phyloP scores from a whole-genome alignment of 805 yeast genomes.

The Candida mattraensis region DNA sequence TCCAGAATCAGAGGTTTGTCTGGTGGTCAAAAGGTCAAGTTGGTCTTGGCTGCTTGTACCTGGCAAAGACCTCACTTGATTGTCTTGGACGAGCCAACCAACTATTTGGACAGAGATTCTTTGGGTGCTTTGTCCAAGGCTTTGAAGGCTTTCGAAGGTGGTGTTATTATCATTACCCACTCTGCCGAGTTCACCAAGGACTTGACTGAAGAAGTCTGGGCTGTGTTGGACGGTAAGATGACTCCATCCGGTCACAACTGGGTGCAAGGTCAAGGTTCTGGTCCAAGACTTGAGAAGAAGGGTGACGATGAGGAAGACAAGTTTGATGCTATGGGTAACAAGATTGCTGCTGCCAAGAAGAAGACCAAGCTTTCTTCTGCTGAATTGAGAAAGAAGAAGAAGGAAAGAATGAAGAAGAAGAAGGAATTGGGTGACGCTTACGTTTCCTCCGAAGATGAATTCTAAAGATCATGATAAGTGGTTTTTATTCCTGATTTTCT shows the following conservation, averaged over 20 bases:
- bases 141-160: slow-evolving; percentile 98
- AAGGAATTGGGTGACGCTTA: slow-evolving; percentile 99
- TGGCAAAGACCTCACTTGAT: slow-evolving; percentile 99
- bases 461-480: slow-evolving; percentile 50
- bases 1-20: slow-evolving; percentile 99
- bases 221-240: slow-evolving; percentile 97
- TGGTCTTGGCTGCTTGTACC: slow-evolving; percentile 99
- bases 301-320: slow-evolving; percentile 90
- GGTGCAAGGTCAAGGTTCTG: slow-evolving; percentile 99
- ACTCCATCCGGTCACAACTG: slow-evolving; percentile 99
- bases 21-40: slow-evolving; percentile 99
- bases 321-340: slow-evolving; percentile 99
- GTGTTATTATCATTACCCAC: slow-evolving; percentile 99
- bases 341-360: slow-evolving; percentile 95
- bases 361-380: slow-evolving; percentile 97
- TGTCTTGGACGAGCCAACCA: slow-evolving; percentile 99
- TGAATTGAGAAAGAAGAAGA: slow-evolving; percentile 99
- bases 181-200: slow-evolving; percentile 99
- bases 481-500: neutral
- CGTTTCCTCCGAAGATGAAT: slow-evolving; percentile 94
- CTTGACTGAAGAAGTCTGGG: slow-evolving; percentile 99
- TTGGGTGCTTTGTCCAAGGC: slow-evolving; percentile 99
- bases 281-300: slow-evolving; percentile 99
- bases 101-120: slow-evolving; percentile 98
- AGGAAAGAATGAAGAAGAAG: slow-evolving; percentile 99